Percentiles rank a stretch among this genome's conserved stretches.
Conservation (phyloP, 306 rosid genomes). For the Trifolium fragiferum region DNA sequence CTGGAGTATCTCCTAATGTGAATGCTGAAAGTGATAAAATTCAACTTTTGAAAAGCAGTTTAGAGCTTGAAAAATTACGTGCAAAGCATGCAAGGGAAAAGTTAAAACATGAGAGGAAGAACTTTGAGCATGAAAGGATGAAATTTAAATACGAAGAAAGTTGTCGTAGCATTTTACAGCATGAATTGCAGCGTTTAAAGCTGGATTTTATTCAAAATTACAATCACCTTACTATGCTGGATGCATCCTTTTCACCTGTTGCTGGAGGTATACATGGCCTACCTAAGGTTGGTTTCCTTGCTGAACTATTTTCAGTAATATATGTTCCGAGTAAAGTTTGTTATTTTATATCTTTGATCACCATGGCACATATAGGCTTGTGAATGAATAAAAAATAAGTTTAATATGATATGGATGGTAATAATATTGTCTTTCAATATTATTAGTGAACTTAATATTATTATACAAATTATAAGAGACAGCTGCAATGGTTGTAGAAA, state of each 20-base stretch:
- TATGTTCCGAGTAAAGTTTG: conserved; percentile 26
- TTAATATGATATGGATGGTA: background rate
- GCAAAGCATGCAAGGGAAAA: conserved; percentile 53
- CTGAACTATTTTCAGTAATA: conserved; percentile 21
- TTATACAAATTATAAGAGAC: conserved; percentile 3
- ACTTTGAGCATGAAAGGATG: conserved; percentile 29
- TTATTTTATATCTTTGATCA: conserved; percentile 7
- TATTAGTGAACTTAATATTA: background rate
- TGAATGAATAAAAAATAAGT: conserved; percentile 5
- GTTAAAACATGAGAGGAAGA: conserved; percentile 51
- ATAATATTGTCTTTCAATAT: background rate
- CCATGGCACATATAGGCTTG: conserved; percentile 2
- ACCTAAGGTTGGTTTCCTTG: conserved; percentile 63
- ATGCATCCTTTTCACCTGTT: conserved; percentile 46
- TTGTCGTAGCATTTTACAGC: conserved; percentile 27
- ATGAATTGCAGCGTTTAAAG: conserved; percentile 46
- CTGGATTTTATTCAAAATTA: conserved; percentile 56
- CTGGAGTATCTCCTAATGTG: conserved; percentile 43
- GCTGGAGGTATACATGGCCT: conserved; percentile 47
- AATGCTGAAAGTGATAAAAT: conserved; percentile 46
- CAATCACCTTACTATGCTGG: conserved; percentile 57
- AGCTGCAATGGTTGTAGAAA: conserved; percentile 7
- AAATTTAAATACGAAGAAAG: conserved; percentile 57
- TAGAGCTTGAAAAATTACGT: conserved; percentile 63
- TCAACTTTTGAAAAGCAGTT: conserved; percentile 57